A percentile compares a stretch with the other conserved stretches of the same genome.
phyloP scores from a whole-genome alignment of 2,329 filamentous ascomycete genomes.

The Colletotrichum incanum region DNA sequence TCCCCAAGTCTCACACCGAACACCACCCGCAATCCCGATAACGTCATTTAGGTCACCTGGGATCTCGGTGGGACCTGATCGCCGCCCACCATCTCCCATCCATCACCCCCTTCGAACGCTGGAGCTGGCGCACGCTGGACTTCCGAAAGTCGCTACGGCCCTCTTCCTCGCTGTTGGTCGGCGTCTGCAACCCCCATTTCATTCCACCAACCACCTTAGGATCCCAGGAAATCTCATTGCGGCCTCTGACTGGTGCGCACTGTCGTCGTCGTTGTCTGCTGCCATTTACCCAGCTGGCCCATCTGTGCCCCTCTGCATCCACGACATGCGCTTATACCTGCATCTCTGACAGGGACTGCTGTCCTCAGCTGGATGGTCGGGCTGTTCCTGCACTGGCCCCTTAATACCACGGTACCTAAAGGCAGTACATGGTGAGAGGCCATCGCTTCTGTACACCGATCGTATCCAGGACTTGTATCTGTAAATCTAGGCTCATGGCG shows the following conservation, averaged over 20 bases:
- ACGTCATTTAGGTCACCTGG: slow-evolving; percentile 43
- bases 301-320: slow-evolving; percentile 20
- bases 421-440: slow-evolving; percentile 2
- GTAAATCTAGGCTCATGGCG: slow-evolving; percentile 1
- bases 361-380: slow-evolving; percentile 6
- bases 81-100: slow-evolving; percentile 30
- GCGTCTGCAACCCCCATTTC: slow-evolving; percentile 6
- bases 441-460: slow-evolving; percentile 11
- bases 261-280: not conserved
- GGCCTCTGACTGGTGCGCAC: slow-evolving; percentile 29
- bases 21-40: slow-evolving; percentile 42
- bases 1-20: slow-evolving; percentile 33
- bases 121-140: not conserved
- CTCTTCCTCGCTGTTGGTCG: slow-evolving; percentile 3
- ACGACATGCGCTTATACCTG: slow-evolving; percentile 16
- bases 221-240: slow-evolving; percentile 13
- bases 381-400: slow-evolving; percentile 40
- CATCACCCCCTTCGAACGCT: slow-evolving; percentile 1
- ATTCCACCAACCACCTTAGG: slow-evolving; percentile 33
- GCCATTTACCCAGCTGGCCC: not conserved
- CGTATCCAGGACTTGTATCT: slow-evolving; percentile 3
- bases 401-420: not conserved
- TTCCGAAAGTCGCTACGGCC: slow-evolving; percentile 15
- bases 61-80: slow-evolving; percentile 42
- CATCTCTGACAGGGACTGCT: slow-evolving; percentile 23